A percentile compares a stretch with the other conserved stretches of the same genome.
These are phyloP conservation scores for Gaeumannomyces tritici DNA, from an alignment of 2,329 filamentous ascomycete species.

Conservation along the genomic window DNA sequence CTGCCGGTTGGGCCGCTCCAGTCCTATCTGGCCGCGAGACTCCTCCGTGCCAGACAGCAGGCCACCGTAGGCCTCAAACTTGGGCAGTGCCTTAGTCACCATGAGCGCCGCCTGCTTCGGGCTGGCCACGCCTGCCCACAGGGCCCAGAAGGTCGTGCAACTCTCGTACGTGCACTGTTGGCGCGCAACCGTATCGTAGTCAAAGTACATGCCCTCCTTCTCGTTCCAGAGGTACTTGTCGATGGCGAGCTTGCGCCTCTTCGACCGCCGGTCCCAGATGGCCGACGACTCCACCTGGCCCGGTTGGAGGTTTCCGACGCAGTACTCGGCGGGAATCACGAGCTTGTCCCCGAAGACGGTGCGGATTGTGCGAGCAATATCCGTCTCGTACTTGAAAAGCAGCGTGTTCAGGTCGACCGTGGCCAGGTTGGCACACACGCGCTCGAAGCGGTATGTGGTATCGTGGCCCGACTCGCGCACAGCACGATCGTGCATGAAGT, in stretches of 20 bases:
- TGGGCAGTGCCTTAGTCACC: constrained; percentile 72
- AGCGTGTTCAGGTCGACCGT: constrained; percentile 93
- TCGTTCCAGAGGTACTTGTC: constrained; percentile 94
- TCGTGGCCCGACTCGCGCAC: constrained; percentile 96
- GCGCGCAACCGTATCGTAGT: constrained; percentile 82
- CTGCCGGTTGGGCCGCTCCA: constrained; percentile 85
- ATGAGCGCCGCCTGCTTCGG: constrained; percentile 79
- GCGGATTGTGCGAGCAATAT: constrained; percentile 81
- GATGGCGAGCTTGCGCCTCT: constrained; percentile 73
- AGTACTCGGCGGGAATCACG: constrained; percentile 74
- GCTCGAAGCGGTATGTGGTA: constrained; percentile 87
- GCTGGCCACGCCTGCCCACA: constrained; percentile 86
- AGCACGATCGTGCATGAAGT: constrained; percentile 92
- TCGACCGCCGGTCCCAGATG: constrained; percentile 81
- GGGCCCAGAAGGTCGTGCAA: constrained; percentile 91
- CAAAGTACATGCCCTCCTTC: constrained; percentile 90
- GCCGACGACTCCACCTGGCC: constrained; percentile 73
- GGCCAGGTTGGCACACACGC: constrained; percentile 76
- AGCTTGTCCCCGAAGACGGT: constrained; percentile 76
- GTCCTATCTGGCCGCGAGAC: constrained; percentile 69
- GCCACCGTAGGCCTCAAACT: constrained; percentile 81
- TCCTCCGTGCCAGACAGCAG: constrained; percentile 83
- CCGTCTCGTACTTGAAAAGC: constrained; percentile 93
- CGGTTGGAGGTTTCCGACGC: constrained; percentile 54
- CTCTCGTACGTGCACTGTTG: constrained; percentile 78